Base-by-base conservation (phyloP, 2,329 filamentous ascomycete genomes). In the Cladosporium sp. region DNA sequence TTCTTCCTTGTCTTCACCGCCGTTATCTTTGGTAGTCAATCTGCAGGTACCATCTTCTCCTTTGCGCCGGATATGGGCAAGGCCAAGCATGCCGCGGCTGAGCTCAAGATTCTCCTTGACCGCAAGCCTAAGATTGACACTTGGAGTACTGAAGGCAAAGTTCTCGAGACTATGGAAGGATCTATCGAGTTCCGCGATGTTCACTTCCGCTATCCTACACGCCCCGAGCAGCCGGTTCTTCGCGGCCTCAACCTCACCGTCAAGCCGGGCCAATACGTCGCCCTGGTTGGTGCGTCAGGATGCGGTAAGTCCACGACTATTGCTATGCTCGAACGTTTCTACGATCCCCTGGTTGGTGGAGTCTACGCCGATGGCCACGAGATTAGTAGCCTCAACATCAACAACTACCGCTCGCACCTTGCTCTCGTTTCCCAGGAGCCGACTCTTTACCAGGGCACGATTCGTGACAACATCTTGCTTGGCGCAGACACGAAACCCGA, bases 251-350 rank as follows among this genome's bases (percentile, higher is more conserved):
- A 93, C 73, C 80, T 93, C 6, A 79, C 77, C 14, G 84, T 93
- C 42, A 84, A 86, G 28, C 89, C 89, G 0, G 90, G 90, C 3
- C 89, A 93, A 70, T 94, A 93, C 67, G 83, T 93, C 7, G 94
- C 93, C 0, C 83, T 97, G 2, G 94, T 97, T 8, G 94, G 94
- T n/a, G 88, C 93, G 0, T 94, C 89, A 47, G 93, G 94, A 2
- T 96, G 92, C 69, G 94, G 94, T 59, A 97, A 99, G 78, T 91
- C 87, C 51, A 97, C 94, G 0, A 95, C 92, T 0, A 96, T 97
- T 70, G 89, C 90, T 3, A 81, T 97, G 3, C 79, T 97, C 34
- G 93, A 97, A 73, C 88, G 94, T 36, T 97, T 97, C 78, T 97
- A 97, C 71, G 92, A 97, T 67, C 90, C 92, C 0, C 81, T 94